Evolutionary conservation across 345 rosid species (phyloP).

Genomic region (Eucalyptus polybractea): DNA sequence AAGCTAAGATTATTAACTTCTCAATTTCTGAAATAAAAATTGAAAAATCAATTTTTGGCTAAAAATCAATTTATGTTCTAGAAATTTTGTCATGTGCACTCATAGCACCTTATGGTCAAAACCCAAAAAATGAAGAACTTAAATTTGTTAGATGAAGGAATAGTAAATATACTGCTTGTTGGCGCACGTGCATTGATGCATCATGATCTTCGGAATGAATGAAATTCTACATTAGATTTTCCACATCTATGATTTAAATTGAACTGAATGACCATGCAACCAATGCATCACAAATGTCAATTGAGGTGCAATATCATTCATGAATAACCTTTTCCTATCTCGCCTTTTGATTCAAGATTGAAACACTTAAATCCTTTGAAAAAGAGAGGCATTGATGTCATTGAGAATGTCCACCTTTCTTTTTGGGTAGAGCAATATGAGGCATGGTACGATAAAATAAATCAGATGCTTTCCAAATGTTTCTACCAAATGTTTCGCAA

Average conservation of each 20-base stretch:
- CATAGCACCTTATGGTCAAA: neutral
- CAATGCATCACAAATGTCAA: neutral
- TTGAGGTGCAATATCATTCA: neutral
- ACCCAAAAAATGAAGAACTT: neutral
- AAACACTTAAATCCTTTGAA: neutral
- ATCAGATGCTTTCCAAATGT: neutral
- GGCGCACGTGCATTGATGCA: no score
- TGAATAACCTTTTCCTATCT: neutral
- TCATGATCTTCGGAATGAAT: neutral
- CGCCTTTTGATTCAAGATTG: neutral
- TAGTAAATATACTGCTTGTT: no score
- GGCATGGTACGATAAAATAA: neutral
- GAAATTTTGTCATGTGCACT: no score
- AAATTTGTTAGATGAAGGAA: neutral
- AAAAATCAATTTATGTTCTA: fast-evolving
- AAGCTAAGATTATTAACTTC: no score
- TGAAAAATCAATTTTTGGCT: no score
- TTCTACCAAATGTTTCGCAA: neutral
- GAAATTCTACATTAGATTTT: neutral
- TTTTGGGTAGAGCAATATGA: neutral
- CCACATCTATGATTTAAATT: neutral
- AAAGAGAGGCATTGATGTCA: neutral
- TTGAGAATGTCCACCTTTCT: neutral
- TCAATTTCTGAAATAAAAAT: no score
- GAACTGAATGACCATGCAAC: neutral